These are phyloP conservation scores for Canna indica DNA, from an alignment of 176 grass and related monocot genomes.

Conservation along the genomic window DNA sequence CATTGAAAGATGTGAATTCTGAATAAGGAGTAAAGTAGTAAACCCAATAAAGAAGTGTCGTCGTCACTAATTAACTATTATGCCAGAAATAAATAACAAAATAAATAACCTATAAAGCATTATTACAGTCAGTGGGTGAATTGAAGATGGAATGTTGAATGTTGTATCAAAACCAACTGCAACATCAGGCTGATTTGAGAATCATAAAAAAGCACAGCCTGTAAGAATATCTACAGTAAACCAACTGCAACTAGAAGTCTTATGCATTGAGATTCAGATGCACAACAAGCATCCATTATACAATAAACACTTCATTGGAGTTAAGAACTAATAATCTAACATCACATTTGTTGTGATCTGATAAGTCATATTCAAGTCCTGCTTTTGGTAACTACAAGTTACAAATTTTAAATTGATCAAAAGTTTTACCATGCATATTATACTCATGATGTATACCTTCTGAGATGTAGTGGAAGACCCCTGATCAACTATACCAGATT, in stretches of 20 bases:
- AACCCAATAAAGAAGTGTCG: neutral
- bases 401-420: neutral
- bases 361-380: neutral
- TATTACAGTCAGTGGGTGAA: too few relatives aligned
- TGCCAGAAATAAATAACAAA: too few relatives aligned
- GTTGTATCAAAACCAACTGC: too few relatives aligned
- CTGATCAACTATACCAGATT: conserved; percentile 51
- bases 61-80: neutral
- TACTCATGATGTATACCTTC: conserved; percentile 32
- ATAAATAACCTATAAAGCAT: too few relatives aligned
- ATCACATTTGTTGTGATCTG: neutral
- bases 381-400: neutral
- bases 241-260: neutral
- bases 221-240: neutral
- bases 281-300: neutral
- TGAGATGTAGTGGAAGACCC: conserved; percentile 57
- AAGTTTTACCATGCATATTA: too few relatives aligned
- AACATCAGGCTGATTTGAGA: too few relatives aligned
- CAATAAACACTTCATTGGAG: neutral
- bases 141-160: too few relatives aligned
- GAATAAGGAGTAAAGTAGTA: neutral
- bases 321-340: neutral
- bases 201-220: neutral
- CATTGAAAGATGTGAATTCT: neutral
- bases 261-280: neutral